Percentiles rank a stretch among this genome's conserved stretches.
These are phyloP conservation scores for Senna tora DNA, from an alignment of 306 rosid species.

Conservation along the genomic window DNA sequence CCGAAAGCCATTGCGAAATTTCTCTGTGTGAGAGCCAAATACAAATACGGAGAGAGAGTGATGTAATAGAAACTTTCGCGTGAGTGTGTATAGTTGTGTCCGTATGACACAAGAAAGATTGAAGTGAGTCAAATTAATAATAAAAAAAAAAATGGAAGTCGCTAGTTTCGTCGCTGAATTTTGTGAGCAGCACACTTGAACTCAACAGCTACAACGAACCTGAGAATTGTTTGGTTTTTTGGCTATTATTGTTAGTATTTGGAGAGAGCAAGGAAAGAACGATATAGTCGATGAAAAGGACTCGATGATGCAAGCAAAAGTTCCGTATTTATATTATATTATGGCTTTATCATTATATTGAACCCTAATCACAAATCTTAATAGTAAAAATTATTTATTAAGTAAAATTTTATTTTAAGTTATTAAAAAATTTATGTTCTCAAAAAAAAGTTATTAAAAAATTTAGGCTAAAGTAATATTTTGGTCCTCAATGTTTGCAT, in stretches of 20 bases:
- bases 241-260: neutral
- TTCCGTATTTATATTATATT: too few relatives aligned
- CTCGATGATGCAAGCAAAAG: too few relatives aligned
- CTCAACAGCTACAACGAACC: neutral
- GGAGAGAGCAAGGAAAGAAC: neutral
- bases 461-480: too few relatives aligned
- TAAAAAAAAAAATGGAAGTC: neutral
- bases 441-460: too few relatives aligned
- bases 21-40: neutral
- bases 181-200: neutral
- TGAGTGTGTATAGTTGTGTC: neutral
- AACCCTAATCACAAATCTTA: too few relatives aligned
- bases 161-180: constrained; percentile 7
- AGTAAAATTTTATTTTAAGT: too few relatives aligned
- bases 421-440: too few relatives aligned
- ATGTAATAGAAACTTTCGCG: neutral
- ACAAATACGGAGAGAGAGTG: too few relatives aligned
- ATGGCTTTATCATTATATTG: too few relatives aligned
- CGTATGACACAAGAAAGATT: neutral
- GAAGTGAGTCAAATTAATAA: neutral
- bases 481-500: too few relatives aligned
- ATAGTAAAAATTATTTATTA: too few relatives aligned
- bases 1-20: constrained; percentile 55
- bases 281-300: too few relatives aligned
- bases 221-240: neutral